Base-by-base conservation (phyloP, 2,329 filamentous ascomycete genomes). In the Aspergillus novofumigatus region DNA sequence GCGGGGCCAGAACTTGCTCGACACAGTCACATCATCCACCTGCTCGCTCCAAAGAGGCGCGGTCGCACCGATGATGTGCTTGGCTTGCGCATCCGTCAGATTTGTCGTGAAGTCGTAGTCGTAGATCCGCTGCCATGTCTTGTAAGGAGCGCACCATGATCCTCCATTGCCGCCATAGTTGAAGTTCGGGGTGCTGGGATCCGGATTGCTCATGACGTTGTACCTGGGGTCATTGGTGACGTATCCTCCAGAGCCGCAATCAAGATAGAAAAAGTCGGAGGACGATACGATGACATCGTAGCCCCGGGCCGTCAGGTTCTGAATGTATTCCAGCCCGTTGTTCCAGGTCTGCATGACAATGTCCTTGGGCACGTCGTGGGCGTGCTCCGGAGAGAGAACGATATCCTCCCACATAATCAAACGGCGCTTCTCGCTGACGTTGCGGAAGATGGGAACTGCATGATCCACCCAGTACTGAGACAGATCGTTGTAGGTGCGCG, bases 41-140 rank as follows among this genome's bases (percentile, higher is more conserved):
- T 83, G 81, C 68, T 84, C 81, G 6, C 76, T 76, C 78, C 79
- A 84, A 3, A 84, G 73, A 0, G 81, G 80, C 0, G 81, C 76
- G 41, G 79, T 75, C 28, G 77, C 79, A n/a, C 82, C 82, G 21
- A 82, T 73, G 21, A 84, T 66, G 54, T 81, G 81, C 50, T 74
- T 70, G 41, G 77, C 76, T 61, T 84, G 75, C 0, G 67, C 61
- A 0, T 70, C 70, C 1, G 79, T 80, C 7, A 84, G 75, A 61
- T 78, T 78, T 49, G 68, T 59, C 0, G 80, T 80, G 66, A 84
- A 83, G 70, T 84, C 81, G 67, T 79, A 84, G 74, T 82, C 75
- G 70, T 84, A 84, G 69, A 84, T 83, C 51, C 81, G 81, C 67
- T 84, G 82, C 81, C 81, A 84, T 21, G 80, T 83, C 68, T 84